Percentiles rank a stretch among this genome's conserved stretches.
Evolutionary conservation across 2,329 filamentous ascomycete species (phyloP).

Genomic region (Fusarium austroafricanum): DNA sequence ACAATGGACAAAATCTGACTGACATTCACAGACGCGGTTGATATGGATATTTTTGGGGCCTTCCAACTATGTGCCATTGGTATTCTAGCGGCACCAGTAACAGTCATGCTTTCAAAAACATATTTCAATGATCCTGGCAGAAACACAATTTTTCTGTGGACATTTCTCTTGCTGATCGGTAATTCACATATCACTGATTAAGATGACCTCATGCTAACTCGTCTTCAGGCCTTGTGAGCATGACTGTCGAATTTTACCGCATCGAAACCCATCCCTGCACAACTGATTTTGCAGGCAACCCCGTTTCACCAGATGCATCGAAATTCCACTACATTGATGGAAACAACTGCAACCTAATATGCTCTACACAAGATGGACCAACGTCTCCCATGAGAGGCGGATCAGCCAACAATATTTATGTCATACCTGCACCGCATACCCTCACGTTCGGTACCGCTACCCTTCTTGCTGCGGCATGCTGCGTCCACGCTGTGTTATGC

Average conservation of each 20-base stretch:
- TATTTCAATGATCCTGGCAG: conserved; percentile 73
- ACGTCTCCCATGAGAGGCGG: conserved; percentile 66
- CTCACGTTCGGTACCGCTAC: conserved; percentile 70
- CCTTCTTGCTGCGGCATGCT: conserved; percentile 72
- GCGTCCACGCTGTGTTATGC: conserved; percentile 72
- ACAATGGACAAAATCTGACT: background rate
- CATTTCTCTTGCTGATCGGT: conserved; percentile 69
- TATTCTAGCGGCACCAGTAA: conserved; percentile 72
- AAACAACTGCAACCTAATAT: conserved; percentile 60
- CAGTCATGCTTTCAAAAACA: conserved; percentile 69
- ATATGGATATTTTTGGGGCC: conserved; percentile 76
- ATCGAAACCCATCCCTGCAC: conserved; percentile 58
- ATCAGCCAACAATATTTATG: conserved; percentile 70
- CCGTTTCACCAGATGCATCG: conserved; percentile 50
- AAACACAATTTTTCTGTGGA: conserved; percentile 76
- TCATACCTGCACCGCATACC: conserved; percentile 67
- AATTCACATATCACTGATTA: conserved; percentile 23
- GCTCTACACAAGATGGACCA: conserved; percentile 59
- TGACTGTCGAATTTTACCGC: conserved; percentile 74
- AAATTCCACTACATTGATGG: conserved; percentile 58
- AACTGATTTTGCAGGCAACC: conserved; percentile 52
- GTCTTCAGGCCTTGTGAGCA: conserved; percentile 64
- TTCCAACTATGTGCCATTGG: conserved; percentile 76
- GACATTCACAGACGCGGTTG: conserved; percentile 65
- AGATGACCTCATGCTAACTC: background rate